Evolutionary conservation across 495 filamentous ascomycete genomes (phyloP), one percentile per base, ranked within the genome.

Genomic region (Penicillium mononematosum): DNA sequence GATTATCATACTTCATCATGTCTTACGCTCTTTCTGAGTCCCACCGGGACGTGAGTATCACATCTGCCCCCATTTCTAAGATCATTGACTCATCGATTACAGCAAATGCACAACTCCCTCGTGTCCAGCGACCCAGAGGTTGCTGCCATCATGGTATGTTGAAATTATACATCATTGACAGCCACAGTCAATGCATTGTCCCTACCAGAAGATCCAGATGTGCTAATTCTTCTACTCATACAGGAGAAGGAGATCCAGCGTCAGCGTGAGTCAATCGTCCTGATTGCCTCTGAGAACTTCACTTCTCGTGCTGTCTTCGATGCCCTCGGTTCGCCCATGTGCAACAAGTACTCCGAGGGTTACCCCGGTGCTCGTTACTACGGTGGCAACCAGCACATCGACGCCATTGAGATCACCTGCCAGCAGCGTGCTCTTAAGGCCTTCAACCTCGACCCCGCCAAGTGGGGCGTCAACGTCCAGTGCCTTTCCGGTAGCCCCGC

Each of bases 271-370:
- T 97, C 92, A 62, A 91, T 99, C 78, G 90, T 98, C 70, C 85
- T 99, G 74, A 99, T 99, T 67, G 95, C 94, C 25, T 99, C 94
- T 27, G 94, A 99, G 78, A 99, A 99, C 78, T 98, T 99, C 75
- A 98, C 94, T 29, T 97, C 94, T 43, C 91, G 95, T 71, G 91
- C 94, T 39, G 95, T 99, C 20, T 85, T 99, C 46, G 91, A 98
- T 81, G 92, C 93, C 19, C 79, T 99, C 57, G 94, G 94, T 55
- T 96, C 92, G 73, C 89, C 94, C 50, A 99, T 99, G 94, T 95
- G 94, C 79, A 99, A 99, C 85, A 99, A 99, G 81, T 99, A 99
- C 84, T 96, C 91, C 4, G 94, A 99, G 81, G 94, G 94, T 65
- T 96, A 96, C 77, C 95, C 95, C 67, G 94, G 94, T 67, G 94